Evolutionary conservation across 768 basidiomycete genomes (phyloP).

Genomic region (Suillus lakei): DNA sequence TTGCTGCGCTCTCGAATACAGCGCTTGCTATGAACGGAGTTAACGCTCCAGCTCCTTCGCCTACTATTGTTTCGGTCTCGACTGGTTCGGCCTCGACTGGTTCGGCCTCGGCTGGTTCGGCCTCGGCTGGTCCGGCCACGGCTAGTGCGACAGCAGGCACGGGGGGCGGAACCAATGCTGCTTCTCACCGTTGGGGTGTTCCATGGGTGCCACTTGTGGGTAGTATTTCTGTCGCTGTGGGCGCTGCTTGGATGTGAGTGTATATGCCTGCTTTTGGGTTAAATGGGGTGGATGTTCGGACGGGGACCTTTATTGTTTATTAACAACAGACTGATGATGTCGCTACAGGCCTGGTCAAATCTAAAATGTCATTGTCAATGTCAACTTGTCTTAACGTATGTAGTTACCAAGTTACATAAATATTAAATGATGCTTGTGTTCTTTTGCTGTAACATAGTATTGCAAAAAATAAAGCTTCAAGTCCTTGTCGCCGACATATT

Average conservation of each 20-base stretch:
- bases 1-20: constrained; percentile 69
- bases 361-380: too few species aligned
- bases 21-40: constrained; percentile 54
- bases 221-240: constrained; percentile 10
- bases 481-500: too few species aligned
- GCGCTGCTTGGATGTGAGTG: constrained; percentile 20
- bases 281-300: constrained; percentile 6
- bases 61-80: constrained; percentile 62
- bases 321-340: neutral
- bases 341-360: too few species aligned
- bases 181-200: neutral
- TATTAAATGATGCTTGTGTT: too few species aligned
- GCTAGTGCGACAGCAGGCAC: constrained; percentile 51
- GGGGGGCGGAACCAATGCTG: constrained; percentile 13
- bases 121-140: too few species aligned
- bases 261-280: constrained; percentile 12
- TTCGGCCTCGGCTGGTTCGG: too few species aligned
- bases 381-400: too few species aligned
- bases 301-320: neutral
- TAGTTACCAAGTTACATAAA: too few species aligned
- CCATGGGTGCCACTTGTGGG: constrained; percentile 7
- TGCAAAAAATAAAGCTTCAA: too few species aligned
- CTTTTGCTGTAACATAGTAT: too few species aligned
- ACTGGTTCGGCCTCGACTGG: too few species aligned
- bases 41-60: constrained; percentile 47